A percentile compares a stretch with the other conserved stretches of the same genome.
These are phyloP conservation scores for Phaffomyces opuntiae DNA, from an alignment of 805 yeast species.

Conservation along the genomic window DNA sequence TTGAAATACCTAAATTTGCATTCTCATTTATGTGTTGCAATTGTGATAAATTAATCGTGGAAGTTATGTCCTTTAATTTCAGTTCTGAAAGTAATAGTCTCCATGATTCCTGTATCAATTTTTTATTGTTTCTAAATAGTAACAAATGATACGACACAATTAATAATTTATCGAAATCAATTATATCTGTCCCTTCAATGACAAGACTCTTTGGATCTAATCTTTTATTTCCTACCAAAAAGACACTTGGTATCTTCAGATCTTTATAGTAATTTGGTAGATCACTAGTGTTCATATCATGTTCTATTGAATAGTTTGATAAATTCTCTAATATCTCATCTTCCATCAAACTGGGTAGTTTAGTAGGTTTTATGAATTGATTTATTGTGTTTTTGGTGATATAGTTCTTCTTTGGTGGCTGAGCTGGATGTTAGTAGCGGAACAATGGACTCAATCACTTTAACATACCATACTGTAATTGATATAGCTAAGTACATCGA, in stretches of 20 bases:
- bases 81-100: conserved; percentile 22
- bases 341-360: conserved; percentile 37
- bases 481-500: not conserved
- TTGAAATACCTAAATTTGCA: conserved; percentile 27
- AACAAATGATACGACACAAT: conserved; percentile 34
- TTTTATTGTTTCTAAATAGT: conserved; percentile 31
- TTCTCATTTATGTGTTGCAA: conserved; percentile 27
- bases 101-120: conserved; percentile 36
- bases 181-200: conserved; percentile 34
- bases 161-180: conserved; percentile 42
- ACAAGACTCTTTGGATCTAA: conserved; percentile 21
- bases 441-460: not conserved
- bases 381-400: conserved; percentile 18
- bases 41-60: conserved; percentile 31
- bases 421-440: not conserved
- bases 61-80: conserved; percentile 14
- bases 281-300: conserved; percentile 31
- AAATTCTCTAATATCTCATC: conserved; percentile 37
- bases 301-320: conserved; percentile 33
- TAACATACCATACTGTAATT: not conserved
- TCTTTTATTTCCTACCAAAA: conserved; percentile 22
- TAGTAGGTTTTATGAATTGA: conserved; percentile 24
- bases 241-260: conserved; percentile 26
- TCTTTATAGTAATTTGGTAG: conserved; percentile 24
- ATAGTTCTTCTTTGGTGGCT: conserved; percentile 15